phyloP scores from a whole-genome alignment of 768 basidiomycete species.

The Russula virescens region DNA sequence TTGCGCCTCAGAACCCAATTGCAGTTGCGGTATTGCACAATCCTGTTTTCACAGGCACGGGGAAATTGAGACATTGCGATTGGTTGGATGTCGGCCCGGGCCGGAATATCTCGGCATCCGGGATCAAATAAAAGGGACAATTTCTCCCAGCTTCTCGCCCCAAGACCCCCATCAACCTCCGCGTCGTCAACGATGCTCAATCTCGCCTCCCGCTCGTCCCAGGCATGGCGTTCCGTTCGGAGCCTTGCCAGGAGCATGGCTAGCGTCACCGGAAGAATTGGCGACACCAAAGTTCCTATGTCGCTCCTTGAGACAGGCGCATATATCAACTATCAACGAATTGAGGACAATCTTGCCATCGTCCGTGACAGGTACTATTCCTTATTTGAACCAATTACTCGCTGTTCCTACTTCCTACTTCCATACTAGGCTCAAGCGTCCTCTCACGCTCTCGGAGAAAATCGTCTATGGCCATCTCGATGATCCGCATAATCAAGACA shows the following conservation, averaged over 20 bases:
- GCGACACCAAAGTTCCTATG: slow-evolving; percentile 88
- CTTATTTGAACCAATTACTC: neutral
- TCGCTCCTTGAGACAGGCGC: slow-evolving; percentile 75
- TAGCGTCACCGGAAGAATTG: slow-evolving; percentile 69
- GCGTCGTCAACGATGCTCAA: slow-evolving; percentile 24
- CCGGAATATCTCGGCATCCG: slow-evolving; percentile 13
- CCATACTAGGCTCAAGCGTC: slow-evolving; percentile 66
- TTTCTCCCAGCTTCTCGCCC: neutral
- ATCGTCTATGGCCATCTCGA: slow-evolving; percentile 97
- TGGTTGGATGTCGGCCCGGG: slow-evolving; percentile 18
- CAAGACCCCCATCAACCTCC: slow-evolving; percentile 11
- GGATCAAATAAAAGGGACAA: slow-evolving; percentile 2
- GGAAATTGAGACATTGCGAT: slow-evolving; percentile 2
- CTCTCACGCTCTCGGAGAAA: slow-evolving; percentile 93
- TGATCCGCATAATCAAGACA: slow-evolving; percentile 86
- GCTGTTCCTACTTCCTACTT: slow-evolving; percentile 4
- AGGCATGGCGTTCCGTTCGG: slow-evolving; percentile 23
- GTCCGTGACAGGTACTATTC: slow-evolving; percentile 67
- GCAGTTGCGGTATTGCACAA: neutral
- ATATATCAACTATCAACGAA: slow-evolving; percentile 93
- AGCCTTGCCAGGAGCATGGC: slow-evolving; percentile 54
- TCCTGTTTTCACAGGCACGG: neutral
- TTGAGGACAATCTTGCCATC: slow-evolving; percentile 92
- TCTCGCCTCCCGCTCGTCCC: slow-evolving; percentile 21
- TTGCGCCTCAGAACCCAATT: too few relatives aligned